Percentiles rank a stretch among this genome's conserved stretches.
Evolutionary conservation across 495 filamentous ascomycete genomes (phyloP).

Genomic region (Neurospora discreta): DNA sequence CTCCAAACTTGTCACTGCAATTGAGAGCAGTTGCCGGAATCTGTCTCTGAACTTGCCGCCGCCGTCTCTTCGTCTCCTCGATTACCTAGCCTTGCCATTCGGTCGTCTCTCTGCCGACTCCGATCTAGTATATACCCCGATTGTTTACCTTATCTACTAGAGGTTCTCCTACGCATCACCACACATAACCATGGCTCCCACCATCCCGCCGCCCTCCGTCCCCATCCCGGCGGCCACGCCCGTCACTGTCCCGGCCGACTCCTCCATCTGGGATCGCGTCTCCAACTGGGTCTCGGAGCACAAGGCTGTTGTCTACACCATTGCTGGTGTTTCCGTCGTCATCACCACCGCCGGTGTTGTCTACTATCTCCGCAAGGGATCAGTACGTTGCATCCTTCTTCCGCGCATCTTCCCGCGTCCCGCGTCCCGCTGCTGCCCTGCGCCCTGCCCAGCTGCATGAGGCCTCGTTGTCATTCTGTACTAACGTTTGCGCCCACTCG

Average conservation of each 20-base stretch:
- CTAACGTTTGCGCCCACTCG: background rate
- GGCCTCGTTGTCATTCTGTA: background rate
- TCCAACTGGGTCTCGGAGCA: slow-evolving; percentile 90
- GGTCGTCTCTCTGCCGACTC: slow-evolving; percentile 7
- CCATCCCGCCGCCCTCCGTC: slow-evolving; percentile 28
- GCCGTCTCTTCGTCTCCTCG: background rate
- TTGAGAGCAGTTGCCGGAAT: background rate
- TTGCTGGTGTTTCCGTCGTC: slow-evolving; percentile 86
- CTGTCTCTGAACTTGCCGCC: background rate
- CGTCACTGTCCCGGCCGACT: slow-evolving; percentile 31
- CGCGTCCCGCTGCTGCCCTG: background rate
- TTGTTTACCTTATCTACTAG: background rate
- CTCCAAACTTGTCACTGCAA: background rate
- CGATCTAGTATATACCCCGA: background rate
- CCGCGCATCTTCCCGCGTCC: background rate
- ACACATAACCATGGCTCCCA: slow-evolving; percentile 27
- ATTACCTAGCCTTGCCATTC: background rate
- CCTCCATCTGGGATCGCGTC: slow-evolving; percentile 79
- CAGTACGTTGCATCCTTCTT: slow-evolving; percentile 21
- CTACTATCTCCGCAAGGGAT: slow-evolving; percentile 62
- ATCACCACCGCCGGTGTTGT: slow-evolving; percentile 81
- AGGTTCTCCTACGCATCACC: background rate
- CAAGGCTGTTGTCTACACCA: slow-evolving; percentile 89
- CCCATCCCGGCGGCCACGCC: slow-evolving; percentile 27
- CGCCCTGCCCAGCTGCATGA: background rate